Percentiles rank a stretch among this genome's conserved stretches.
Conservation (phyloP, 2,329 filamentous ascomycete genomes). For the Venturia nashicola region DNA sequence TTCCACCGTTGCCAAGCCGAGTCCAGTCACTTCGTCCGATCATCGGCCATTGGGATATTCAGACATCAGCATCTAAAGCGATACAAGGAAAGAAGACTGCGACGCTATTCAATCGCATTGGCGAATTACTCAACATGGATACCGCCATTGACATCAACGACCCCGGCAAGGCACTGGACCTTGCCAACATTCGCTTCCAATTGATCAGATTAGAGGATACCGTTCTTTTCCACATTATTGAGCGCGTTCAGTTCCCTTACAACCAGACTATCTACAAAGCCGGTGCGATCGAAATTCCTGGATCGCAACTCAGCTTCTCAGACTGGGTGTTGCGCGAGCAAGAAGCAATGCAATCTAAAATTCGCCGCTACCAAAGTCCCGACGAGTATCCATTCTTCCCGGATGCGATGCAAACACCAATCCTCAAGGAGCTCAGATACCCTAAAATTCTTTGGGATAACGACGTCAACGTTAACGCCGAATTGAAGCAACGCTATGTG, state of each 20-base stretch:
- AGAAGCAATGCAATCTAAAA: slow-evolving; percentile 79
- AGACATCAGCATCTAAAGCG: too few species aligned
- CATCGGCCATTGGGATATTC: too few species aligned
- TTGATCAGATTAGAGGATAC: slow-evolving; percentile 93
- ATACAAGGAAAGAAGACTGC: too few species aligned
- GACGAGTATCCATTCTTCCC: slow-evolving; percentile 98
- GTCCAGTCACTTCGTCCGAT: too few species aligned
- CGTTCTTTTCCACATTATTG: slow-evolving; percentile 93
- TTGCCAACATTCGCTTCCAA: slow-evolving; percentile 85
- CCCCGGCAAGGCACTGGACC: slow-evolving; percentile 71
- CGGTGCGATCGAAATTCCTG: too few species aligned
- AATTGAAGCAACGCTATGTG: slow-evolving; percentile 79
- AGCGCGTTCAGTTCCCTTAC: slow-evolving; percentile 89
- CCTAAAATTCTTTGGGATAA: slow-evolving; percentile 80
- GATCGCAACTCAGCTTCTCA: too few species aligned
- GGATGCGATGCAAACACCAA: slow-evolving; percentile 60
- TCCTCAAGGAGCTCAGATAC: slow-evolving; percentile 78
- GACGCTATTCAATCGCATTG: not conserved
- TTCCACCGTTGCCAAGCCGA: too few species aligned
- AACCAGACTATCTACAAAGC: slow-evolving; percentile 88
- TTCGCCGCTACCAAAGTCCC: slow-evolving; percentile 88
- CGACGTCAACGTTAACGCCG: slow-evolving; percentile 77
- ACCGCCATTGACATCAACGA: slow-evolving; percentile 79
- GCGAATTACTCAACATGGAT: slow-evolving; percentile 52
- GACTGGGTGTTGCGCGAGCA: slow-evolving; percentile 90